A percentile compares a stretch with the other conserved stretches of the same genome.
These are phyloP conservation scores for Passiflora organensis DNA, from an alignment of 345 rosid genomes.

Conservation along the genomic window DNA sequence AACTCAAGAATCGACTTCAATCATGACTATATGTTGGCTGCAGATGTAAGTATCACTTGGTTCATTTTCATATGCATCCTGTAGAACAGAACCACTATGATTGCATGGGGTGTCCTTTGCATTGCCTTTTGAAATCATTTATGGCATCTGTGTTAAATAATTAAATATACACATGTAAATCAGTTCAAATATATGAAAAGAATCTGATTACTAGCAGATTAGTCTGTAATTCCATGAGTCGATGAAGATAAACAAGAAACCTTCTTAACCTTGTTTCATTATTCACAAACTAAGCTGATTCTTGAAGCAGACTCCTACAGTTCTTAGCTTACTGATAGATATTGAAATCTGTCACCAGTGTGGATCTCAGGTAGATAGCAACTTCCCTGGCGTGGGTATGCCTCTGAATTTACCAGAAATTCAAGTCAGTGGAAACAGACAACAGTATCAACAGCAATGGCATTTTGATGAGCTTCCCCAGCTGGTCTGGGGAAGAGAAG, in stretches of 20 bases:
- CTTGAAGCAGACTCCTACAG: no score
- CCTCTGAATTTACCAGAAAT: slow-evolving; percentile 66
- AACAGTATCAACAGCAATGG: slow-evolving; percentile 69
- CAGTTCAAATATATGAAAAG: not conserved
- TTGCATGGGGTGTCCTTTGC: not conserved
- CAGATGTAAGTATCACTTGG: slow-evolving; percentile 61
- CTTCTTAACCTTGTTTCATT: no score
- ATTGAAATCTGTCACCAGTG: no score
- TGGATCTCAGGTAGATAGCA: slow-evolving; percentile 57
- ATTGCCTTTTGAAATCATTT: not conserved
- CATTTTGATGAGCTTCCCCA: slow-evolving; percentile 51
- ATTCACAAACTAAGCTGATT: no score
- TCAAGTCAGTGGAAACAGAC: slow-evolving; percentile 48
- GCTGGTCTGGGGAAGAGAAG: slow-evolving; percentile 67
- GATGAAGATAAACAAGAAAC: not conserved
- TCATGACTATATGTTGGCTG: slow-evolving; percentile 58
- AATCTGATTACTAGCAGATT: not conserved
- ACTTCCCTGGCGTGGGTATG: slow-evolving; percentile 49
- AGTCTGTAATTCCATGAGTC: not conserved
- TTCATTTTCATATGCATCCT: not conserved
- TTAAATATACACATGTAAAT: not conserved
- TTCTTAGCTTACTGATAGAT: no score
- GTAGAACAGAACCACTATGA: not conserved
- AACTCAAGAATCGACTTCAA: slow-evolving; percentile 79
- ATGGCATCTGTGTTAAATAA: not conserved